phyloP scores from a whole-genome alignment of 2,329 filamentous ascomycete species.

The Arthroderma uncinatum region DNA sequence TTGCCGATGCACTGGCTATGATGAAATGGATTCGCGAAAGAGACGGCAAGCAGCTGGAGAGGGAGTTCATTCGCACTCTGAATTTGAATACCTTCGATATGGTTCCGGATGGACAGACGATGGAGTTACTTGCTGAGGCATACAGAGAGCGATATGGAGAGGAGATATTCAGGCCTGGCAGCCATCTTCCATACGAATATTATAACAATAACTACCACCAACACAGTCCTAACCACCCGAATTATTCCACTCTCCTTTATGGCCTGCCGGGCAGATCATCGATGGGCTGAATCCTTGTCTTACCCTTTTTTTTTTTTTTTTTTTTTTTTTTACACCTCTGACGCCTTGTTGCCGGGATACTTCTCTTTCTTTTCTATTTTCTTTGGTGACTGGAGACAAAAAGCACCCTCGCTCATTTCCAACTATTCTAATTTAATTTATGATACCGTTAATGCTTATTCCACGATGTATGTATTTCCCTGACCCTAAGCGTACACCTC shows the following conservation, averaged over 20 bases:
- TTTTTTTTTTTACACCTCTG: not conserved
- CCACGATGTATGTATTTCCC: not conserved
- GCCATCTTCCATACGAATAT: not conserved
- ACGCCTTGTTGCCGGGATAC: not conserved
- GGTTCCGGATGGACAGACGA: not conserved
- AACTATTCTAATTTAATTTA: not conserved
- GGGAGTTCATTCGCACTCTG: constrained; percentile 3
- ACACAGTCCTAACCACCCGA: not conserved
- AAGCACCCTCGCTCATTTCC: not conserved
- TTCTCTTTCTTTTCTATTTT: not conserved
- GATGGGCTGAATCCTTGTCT: not conserved
- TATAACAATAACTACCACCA: not conserved
- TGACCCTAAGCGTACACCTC: not conserved
- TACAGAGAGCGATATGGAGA: constrained; percentile 8
- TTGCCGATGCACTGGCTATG: constrained; percentile 9
- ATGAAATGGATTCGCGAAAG: constrained; percentile 6
- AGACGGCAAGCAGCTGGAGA: constrained; percentile 8
- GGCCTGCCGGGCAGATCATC: not conserved
- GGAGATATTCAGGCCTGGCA: constrained; percentile 5
- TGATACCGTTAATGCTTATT: constrained; percentile 1
- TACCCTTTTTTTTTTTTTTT: not conserved
- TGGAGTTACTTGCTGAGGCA: constrained; percentile 6
- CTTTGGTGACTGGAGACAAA: not conserved
- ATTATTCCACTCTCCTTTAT: not conserved
- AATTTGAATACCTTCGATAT: constrained; percentile 13